Percentiles rank a stretch among this genome's conserved stretches.
Conservation (phyloP, 805 yeast species). For the Candida manassasensis region DNA sequence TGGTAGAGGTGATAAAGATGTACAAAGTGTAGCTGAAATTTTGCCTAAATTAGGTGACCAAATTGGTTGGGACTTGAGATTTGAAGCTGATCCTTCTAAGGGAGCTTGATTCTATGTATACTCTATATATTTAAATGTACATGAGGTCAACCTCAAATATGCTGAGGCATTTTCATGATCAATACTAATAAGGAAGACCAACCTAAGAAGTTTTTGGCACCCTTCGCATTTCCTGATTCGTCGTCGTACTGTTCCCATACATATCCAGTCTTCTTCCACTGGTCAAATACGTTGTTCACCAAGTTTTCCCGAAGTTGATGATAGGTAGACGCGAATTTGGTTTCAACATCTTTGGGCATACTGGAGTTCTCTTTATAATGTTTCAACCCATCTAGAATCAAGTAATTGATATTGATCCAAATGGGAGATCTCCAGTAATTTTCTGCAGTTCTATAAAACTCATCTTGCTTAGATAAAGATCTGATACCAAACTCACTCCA, state of each 20-base stretch:
- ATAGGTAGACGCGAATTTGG: constrained; percentile 41
- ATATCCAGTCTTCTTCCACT: constrained; percentile 73
- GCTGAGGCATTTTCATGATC: constrained; percentile 79
- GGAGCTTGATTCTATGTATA: neutral
- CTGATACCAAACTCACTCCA: constrained; percentile 80
- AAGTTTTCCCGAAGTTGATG: constrained; percentile 57
- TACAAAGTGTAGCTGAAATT: constrained; percentile 93
- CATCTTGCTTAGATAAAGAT: constrained; percentile 67
- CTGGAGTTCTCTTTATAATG: constrained; percentile 42
- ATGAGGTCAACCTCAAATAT: constrained; percentile 10
- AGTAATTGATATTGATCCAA: constrained; percentile 89
- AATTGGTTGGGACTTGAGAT: constrained; percentile 95
- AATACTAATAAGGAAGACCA: constrained; percentile 84
- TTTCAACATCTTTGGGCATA: constrained; percentile 35
- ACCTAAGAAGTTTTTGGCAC: constrained; percentile 88
- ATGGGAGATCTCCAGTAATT: constrained; percentile 95
- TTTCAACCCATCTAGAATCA: constrained; percentile 65
- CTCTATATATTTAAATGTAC: neutral
- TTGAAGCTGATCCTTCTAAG: constrained; percentile 50
- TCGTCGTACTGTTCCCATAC: constrained; percentile 92
- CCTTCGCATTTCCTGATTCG: constrained; percentile 64
- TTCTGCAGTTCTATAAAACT: constrained; percentile 69
- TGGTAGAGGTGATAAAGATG: constrained; percentile 99
- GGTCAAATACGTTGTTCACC: constrained; percentile 60
- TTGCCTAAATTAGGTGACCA: constrained; percentile 85